Percentiles rank a stretch among this genome's conserved stretches.
Evolutionary conservation across 2,329 filamentous ascomycete species (phyloP).

Genomic region (Fulvia fulva): DNA sequence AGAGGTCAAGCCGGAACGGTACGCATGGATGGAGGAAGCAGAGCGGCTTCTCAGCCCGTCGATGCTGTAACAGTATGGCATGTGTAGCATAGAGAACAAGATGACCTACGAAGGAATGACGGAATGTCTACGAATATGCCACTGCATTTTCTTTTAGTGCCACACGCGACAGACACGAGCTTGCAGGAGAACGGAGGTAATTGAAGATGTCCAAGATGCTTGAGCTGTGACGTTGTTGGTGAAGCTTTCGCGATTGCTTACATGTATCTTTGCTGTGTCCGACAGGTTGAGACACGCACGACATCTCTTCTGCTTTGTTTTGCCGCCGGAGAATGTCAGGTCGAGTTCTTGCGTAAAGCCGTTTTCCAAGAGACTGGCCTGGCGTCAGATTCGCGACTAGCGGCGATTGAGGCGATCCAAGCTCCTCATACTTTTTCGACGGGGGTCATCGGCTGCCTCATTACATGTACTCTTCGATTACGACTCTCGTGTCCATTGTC

Average conservation of each 20-base stretch:
- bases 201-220: neutral
- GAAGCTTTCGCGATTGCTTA: neutral
- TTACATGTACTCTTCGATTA: neutral
- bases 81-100: neutral
- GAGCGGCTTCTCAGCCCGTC: neutral
- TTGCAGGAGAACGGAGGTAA: neutral
- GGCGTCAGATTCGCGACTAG: neutral
- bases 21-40: neutral
- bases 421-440: neutral
- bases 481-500: neutral
- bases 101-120: neutral
- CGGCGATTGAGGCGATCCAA: neutral
- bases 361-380: no score
- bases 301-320: neutral
- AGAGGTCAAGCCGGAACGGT: neutral
- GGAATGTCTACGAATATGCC: neutral
- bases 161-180: neutral
- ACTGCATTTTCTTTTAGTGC: neutral
- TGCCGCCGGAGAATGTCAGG: neutral
- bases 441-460: neutral
- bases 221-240: neutral
- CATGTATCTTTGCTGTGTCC: neutral
- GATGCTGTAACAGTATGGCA: neutral
- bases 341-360: neutral
- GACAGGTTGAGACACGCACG: neutral